Evolutionary conservation across 352 stramenopile genomes (phyloP), one percentile per base, ranked within the genome.

Genomic region (Phytophthora pistaciae): DNA sequence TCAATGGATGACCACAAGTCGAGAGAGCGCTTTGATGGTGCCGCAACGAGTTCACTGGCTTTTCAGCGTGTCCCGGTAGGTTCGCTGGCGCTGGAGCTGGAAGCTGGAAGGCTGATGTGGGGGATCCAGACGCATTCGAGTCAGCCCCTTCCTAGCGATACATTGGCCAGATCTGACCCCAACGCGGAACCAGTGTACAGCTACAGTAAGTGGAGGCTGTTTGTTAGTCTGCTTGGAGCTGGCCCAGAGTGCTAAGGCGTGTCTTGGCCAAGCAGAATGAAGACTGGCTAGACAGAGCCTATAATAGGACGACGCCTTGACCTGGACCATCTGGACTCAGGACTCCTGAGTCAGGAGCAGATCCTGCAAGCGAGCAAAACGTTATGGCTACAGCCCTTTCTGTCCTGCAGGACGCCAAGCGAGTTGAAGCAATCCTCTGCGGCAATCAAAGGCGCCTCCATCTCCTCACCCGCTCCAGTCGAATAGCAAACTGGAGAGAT

Each of bases 11-110:
- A 7, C 57, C 52, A 66, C 29, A 44, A 16, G 55, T 44, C 20
- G 11, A 50, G 21, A 66, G n/a, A 16, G 11, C 23, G n/a, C 54
- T 61, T 62, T 49, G 38, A 42, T 49, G 62, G 48, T 16, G 54
- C 29, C 50, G 38, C 38, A 56, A 60, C 44, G 7, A 58, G 21
- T 25, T 20, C 16, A 66, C 67, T 65, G 60, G 52, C 66, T 62
- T 64, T 42, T 50, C 42, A 23, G 11, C 9, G 10, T 2, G 7
- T 54, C n/a, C n/a, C 7, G 16, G 16, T 50, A 54, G 20, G 48
- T 33, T 54, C 21, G n/a, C 20, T 54, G 9, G 42, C 5, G 2
- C 11, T 54, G 21, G 21, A 18, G 9, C 21, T 54, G 48, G 46
- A 7, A 54, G n/a, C n/a, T 54, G 44, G 10, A 44, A 18, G 14